Base-by-base conservation (phyloP, 495 filamentous ascomycete genomes). In the Neurospora sp. region DNA sequence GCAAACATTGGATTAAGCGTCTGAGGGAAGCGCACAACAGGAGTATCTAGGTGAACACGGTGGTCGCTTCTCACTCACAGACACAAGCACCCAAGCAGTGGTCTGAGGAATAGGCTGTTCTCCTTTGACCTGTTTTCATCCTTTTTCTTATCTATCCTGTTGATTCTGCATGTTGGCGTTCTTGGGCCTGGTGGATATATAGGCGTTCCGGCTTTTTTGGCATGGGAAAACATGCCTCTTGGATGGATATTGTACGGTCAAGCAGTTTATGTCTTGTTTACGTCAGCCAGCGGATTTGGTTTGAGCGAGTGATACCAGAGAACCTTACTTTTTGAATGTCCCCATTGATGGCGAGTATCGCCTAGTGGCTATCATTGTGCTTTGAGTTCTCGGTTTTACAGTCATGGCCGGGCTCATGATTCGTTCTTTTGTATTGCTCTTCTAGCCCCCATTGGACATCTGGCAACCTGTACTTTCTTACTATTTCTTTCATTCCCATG, bases 1-100 rank as follows among this genome's bases (percentile, higher is more conserved):
- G 85, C 20, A 73, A 79, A 61, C 85, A 86, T 74, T 86, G 85
- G 85, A 81, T 86, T 2, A 81, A 81, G 70, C 75, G 82, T 53
- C 71, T 86, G 53, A 74, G 85, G 42, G 84, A 86, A 74, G 79
- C 83, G 16, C 83, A 86, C 72, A 85, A 84, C 75, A 76, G 82
- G 59, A 82, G 79, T 74, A 69, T 71, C n/a, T 79, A 70, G 73
- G 39, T 9, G 69, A 70, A 48, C 48, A 71, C 44, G 40, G 70
- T 69, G 35, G 38, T 39, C 22, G 71, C 41, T 42, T 71, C 48
- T 68, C 39, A 20, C 8, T 48, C 22, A 37, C 69, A 39, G 16
- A 9, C 16, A 39, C 35, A 39, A n/a, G 11, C 42, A 22, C n/a
- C 35, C 20, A 31, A 65, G 27, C 27, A 35, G 53, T 35, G 53